Conservation (phyloP, 2,329 filamentous ascomycete genomes). For the Cladophialophora carrionii region DNA sequence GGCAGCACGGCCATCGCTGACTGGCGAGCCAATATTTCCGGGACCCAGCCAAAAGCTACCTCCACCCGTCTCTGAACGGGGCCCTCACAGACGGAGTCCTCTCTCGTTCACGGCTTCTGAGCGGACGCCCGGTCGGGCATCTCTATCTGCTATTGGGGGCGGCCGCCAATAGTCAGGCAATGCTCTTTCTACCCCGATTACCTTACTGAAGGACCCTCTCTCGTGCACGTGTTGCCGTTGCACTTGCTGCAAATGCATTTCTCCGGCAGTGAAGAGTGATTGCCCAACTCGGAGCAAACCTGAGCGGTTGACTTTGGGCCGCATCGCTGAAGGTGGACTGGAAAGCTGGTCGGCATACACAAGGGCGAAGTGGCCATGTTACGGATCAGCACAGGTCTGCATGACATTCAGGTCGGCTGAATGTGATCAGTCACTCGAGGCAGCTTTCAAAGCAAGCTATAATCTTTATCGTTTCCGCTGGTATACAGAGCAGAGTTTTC, state of each 20-base stretch:
- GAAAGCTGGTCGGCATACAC: slow-evolving; percentile 5
- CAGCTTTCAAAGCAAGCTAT: neutral
- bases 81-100: neutral
- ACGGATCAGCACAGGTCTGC: neutral
- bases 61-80: neutral
- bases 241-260: slow-evolving; percentile 7
- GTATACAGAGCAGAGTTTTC: neutral
- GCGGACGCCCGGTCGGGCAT: neutral
- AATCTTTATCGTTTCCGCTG: neutral
- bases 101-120: neutral
- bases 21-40: slow-evolving; percentile 11
- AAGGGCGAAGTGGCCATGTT: neutral
- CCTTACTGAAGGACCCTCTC: neutral
- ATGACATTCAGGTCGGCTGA: neutral
- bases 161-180: neutral
- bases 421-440: slow-evolving; percentile 11
- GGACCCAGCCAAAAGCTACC: slow-evolving; percentile 2
- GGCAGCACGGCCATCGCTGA: neutral
- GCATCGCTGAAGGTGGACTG: neutral
- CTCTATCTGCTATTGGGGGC: slow-evolving; percentile 7
- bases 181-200: neutral
- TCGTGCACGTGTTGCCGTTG: neutral
- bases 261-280: neutral
- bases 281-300: slow-evolving; percentile 7
- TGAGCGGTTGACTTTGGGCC: slow-evolving; percentile 20